Conservation (phyloP, 2,329 filamentous ascomycete species). For the Paracoccidioides brasiliensis region DNA sequence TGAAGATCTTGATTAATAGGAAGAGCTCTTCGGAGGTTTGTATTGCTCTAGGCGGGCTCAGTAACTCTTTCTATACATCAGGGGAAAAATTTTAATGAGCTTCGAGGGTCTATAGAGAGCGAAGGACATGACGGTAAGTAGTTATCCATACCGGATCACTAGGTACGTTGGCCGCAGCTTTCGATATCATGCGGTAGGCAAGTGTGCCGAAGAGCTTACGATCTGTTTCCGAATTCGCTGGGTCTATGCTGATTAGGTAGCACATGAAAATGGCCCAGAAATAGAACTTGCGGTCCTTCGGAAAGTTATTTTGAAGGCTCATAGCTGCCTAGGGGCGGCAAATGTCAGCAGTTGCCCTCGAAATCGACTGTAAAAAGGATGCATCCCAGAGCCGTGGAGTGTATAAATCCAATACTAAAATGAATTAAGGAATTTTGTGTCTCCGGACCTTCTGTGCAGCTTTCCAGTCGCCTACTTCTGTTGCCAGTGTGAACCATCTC, state of each 20-base stretch:
- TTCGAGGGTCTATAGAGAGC: constrained; percentile 1
- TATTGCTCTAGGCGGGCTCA: constrained; percentile 31
- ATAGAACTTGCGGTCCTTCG: constrained; percentile 35
- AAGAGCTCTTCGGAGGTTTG: constrained; percentile 35
- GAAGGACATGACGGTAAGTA: constrained; percentile 1
- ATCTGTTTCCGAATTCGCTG: constrained; percentile 27
- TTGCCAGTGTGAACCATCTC: constrained; percentile 33
- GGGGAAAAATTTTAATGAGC: constrained; percentile 13
- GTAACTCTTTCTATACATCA: constrained; percentile 26
- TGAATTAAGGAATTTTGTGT: not conserved
- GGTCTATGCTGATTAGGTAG: constrained; percentile 28
- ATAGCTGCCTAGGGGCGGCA: constrained; percentile 31
- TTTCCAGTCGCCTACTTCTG: constrained; percentile 32
- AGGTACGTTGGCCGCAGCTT: constrained; percentile 34
- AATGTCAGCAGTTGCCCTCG: constrained; percentile 14
- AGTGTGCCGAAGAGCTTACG: constrained; percentile 37
- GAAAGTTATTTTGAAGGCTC: constrained; percentile 38
- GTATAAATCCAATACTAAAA: not conserved
- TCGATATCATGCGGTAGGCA: constrained; percentile 37
- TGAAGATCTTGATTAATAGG: constrained; percentile 32
- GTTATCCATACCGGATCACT: constrained; percentile 27
- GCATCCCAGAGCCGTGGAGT: not conserved
- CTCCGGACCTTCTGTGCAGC: constrained; percentile 36
- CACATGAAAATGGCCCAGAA: constrained; percentile 38
- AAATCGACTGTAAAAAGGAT: not conserved